Conservation (phyloP, 2,329 filamentous ascomycete genomes). For the Leptosphaerulina australis region DNA sequence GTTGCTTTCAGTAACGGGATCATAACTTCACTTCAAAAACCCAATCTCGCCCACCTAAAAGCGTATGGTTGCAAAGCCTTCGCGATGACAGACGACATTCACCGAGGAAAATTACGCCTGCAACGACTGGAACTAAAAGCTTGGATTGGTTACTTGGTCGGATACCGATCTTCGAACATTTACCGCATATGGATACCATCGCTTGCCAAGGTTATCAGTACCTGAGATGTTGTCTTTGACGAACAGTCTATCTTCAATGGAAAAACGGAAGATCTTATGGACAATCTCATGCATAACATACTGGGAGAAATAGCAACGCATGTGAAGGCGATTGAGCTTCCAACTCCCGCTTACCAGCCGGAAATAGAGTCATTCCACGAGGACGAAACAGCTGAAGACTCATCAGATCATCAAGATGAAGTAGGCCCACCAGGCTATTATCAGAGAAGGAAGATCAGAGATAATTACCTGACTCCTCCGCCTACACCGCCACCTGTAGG, state of each 20-base stretch:
- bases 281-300: not conserved
- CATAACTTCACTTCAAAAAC: constrained; percentile 2
- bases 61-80: constrained; percentile 1
- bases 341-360: too few species aligned
- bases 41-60: constrained; percentile 4
- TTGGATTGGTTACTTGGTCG: constrained; percentile 13
- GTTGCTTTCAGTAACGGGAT: not conserved
- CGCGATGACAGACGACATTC: constrained; percentile 4
- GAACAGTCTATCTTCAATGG: constrained; percentile 8
- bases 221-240: constrained; percentile 7
- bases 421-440: too few species aligned
- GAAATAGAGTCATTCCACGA: too few species aligned
- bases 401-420: too few species aligned
- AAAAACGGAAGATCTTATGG: constrained; percentile 11
- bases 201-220: not conserved
- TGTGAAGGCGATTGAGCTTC: not conserved
- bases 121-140: constrained; percentile 10
- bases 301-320: constrained; percentile 4
- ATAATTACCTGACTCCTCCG: too few species aligned
- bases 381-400: too few species aligned
- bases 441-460: too few species aligned
- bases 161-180: constrained; percentile 1
- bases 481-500: too few species aligned
- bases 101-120: not conserved
- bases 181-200: not conserved